A percentile compares a stretch with the other conserved stretches of the same genome.
Evolutionary conservation across 192 early-diverging fungal species (phyloP).

Genomic region (Entomortierella lignicola): DNA sequence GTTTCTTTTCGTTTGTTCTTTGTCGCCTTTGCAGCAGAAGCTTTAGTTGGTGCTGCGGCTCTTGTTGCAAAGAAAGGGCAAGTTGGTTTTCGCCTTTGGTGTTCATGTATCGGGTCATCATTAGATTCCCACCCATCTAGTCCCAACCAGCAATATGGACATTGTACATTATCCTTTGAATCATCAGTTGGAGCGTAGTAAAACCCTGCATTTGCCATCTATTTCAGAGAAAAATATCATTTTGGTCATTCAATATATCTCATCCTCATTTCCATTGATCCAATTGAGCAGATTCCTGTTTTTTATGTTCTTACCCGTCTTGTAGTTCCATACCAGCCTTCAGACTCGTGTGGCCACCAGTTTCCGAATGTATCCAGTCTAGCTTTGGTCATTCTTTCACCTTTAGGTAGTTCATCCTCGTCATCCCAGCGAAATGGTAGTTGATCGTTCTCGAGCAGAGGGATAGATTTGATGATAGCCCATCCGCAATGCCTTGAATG

Average conservation of each 20-base stretch:
- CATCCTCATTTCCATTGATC: no score
- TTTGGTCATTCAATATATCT: no score
- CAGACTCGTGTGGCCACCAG: conserved; percentile 54
- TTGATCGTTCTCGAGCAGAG: conserved; percentile 2
- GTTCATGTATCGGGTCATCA: conserved; percentile 56
- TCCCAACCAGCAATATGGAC: conserved; percentile 45
- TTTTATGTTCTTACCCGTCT: conserved; percentile 19
- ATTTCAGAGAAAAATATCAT: not conserved
- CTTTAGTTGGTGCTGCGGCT: conserved; percentile 25
- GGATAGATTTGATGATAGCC: conserved; percentile 36
- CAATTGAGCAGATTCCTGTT: not conserved
- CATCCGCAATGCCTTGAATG: conserved; percentile 37
- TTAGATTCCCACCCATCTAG: conserved; percentile 49
- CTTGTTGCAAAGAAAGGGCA: conserved; percentile 50
- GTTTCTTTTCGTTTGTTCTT: conserved; percentile 14
- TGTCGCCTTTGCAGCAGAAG: conserved; percentile 18
- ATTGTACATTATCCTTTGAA: conserved; percentile 37
- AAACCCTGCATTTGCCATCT: conserved; percentile 59
- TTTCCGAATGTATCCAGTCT: conserved; percentile 52
- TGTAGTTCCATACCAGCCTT: conserved; percentile 39
- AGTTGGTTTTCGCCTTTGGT: conserved; percentile 29
- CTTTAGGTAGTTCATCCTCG: conserved; percentile 32
- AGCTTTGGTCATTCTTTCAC: conserved; percentile 40
- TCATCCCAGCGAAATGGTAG: conserved; percentile 50
- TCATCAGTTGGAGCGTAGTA: conserved; percentile 35